These are phyloP conservation scores for Botrytis hyacinthi DNA, from an alignment of 2,329 filamentous ascomycete species.

Conservation along the genomic window DNA sequence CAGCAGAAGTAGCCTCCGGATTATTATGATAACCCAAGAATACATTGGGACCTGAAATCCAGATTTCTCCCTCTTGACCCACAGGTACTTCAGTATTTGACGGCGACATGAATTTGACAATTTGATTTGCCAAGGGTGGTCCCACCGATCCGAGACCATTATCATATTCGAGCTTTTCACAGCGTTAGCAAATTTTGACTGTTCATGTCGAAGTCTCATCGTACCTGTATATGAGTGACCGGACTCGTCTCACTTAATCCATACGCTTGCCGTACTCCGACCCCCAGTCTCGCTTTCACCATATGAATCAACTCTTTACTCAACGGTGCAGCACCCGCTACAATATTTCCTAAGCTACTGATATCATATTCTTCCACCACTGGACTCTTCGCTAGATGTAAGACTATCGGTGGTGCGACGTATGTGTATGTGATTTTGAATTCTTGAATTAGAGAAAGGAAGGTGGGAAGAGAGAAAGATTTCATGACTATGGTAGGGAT, in stretches of 20 bases:
- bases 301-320: constrained; percentile 67
- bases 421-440: constrained; percentile 54
- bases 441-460: constrained; percentile 50
- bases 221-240: constrained; percentile 59
- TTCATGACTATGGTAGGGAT: constrained; percentile 56
- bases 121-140: constrained; percentile 20
- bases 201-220: background rate
- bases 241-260: constrained; percentile 83
- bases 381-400: constrained; percentile 57
- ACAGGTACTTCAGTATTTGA: constrained; percentile 35
- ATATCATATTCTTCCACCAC: constrained; percentile 52
- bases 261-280: constrained; percentile 76
- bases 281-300: constrained; percentile 67
- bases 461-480: constrained; percentile 53
- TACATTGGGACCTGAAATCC: constrained; percentile 61
- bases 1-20: constrained; percentile 60
- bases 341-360: constrained; percentile 47
- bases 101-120: constrained; percentile 17
- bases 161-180: constrained; percentile 13
- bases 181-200: background rate
- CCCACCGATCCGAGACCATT: constrained; percentile 21
- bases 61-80: constrained; percentile 65
- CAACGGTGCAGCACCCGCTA: constrained; percentile 55
- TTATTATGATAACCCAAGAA: constrained; percentile 59
- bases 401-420: constrained; percentile 57